Conservation (phyloP, 495 filamentous ascomycete genomes). For the Usnea hakonensis region DNA sequence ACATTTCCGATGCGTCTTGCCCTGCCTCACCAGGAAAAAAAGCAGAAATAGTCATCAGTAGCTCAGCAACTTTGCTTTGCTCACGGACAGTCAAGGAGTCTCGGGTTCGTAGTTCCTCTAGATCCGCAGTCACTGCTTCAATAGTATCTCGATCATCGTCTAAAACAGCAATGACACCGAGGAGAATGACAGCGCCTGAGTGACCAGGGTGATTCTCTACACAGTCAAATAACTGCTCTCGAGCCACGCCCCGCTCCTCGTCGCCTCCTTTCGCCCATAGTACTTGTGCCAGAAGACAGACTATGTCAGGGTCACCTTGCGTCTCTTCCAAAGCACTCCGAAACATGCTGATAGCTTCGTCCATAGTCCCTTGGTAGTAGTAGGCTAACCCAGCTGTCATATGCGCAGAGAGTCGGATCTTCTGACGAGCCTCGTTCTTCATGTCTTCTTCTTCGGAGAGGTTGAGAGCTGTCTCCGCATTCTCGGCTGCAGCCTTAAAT, state of each 20-base stretch:
- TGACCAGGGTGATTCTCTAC: conserved; percentile 67
- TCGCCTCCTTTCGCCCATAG: conserved; percentile 84
- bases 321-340: conserved; percentile 74
- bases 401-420: conserved; percentile 72
- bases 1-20: conserved; percentile 13
- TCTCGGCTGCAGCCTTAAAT: conserved; percentile 60
- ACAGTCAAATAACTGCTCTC: conserved; percentile 70
- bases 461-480: conserved; percentile 62
- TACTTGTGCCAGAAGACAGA: conserved; percentile 81
- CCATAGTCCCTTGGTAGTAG: conserved; percentile 57
- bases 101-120: conserved; percentile 59
- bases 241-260: conserved; percentile 63
- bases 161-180: conserved; percentile 75
- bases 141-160: conserved; percentile 70
- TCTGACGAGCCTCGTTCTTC: conserved; percentile 52
- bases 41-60: conserved; percentile 50
- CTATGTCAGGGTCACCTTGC: conserved; percentile 68
- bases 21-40: conserved; percentile 30
- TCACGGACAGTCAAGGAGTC: conserved; percentile 45
- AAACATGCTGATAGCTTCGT: conserved; percentile 68
- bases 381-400: conserved; percentile 76
- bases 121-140: conserved; percentile 72
- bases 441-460: conserved; percentile 54
- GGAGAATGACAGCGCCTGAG: conserved; percentile 64
- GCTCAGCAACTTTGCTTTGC: conserved; percentile 45